Conservation (phyloP, 139 green algal genomes). For the Micractinium conductrix region DNA sequence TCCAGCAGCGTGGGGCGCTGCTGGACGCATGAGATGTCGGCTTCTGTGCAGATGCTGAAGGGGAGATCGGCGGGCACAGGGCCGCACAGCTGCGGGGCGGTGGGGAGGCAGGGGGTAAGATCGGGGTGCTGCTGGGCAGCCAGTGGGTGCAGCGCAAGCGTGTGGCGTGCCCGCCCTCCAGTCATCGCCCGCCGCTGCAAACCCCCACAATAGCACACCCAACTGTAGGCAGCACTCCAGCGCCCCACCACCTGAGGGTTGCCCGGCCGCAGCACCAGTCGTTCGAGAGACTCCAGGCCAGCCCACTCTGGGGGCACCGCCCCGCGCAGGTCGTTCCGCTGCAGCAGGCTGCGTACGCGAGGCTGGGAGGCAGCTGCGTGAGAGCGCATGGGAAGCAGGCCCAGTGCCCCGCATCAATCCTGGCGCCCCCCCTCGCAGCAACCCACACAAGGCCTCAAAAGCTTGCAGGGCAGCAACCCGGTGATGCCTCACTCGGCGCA, state of each 20-base stretch:
- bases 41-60: conserved; percentile 16
- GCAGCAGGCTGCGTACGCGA: neutral
- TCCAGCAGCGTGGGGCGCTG: neutral
- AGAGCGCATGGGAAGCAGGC: neutral
- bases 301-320: conserved; percentile 21
- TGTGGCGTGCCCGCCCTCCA: too few species aligned
- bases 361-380: neutral
- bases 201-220: too few species aligned
- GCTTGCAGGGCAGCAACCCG: too few species aligned
- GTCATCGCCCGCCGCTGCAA: too few species aligned
- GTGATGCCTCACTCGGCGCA: too few species aligned
- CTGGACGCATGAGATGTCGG: neutral
- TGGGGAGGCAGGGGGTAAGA: neutral
- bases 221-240: too few species aligned
- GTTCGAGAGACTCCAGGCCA: neutral
- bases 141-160: too few species aligned
- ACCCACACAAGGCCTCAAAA: neutral
- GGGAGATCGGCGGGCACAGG: conserved; percentile 9
- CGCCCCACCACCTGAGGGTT: neutral
- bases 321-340: conserved; percentile 24
- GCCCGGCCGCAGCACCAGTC: conserved; percentile 1
- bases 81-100: conserved; percentile 23
- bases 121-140: too few species aligned
- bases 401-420: neutral
- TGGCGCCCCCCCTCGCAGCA: neutral